Evolutionary conservation across 192 early-diverging fungal genomes (phyloP).

Genomic region (Coemansia sp.): DNA sequence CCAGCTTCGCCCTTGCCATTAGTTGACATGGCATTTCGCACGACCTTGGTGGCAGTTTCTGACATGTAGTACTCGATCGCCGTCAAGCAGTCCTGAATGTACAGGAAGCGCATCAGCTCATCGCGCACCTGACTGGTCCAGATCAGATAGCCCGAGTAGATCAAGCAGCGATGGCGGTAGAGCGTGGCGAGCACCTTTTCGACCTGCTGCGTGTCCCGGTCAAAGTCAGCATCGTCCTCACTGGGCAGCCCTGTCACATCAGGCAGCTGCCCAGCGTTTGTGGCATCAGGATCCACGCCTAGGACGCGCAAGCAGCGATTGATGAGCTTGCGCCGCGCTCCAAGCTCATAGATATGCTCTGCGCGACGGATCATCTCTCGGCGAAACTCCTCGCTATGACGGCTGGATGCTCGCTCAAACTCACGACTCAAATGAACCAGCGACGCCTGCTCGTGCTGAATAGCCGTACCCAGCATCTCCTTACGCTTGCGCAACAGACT

Average conservation of each 20-base stretch:
- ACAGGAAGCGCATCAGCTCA: conserved; percentile 73
- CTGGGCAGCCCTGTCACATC: not conserved
- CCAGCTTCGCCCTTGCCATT: conserved; percentile 1
- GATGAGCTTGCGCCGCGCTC: conserved; percentile 53
- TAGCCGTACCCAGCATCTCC: conserved; percentile 48
- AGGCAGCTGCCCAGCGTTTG: not conserved
- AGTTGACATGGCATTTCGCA: conserved; percentile 61
- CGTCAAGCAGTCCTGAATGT: conserved; percentile 68
- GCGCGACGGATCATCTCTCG: conserved; percentile 42
- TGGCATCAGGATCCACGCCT: conserved; percentile 23
- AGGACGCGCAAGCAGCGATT: conserved; percentile 53
- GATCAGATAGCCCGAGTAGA: conserved; percentile 81
- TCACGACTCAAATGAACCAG: conserved; percentile 42
- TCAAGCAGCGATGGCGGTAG: conserved; percentile 77
- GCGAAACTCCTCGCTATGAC: conserved; percentile 41
- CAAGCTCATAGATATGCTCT: conserved; percentile 57
- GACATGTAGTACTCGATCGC: conserved; percentile 84
- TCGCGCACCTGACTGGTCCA: conserved; percentile 90
- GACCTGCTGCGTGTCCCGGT: conserved; percentile 50
- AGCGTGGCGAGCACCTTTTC: conserved; percentile 53
- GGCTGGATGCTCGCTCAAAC: conserved; percentile 46
- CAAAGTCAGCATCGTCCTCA: conserved; percentile 25
- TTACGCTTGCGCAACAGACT: conserved; percentile 52
- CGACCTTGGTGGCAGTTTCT: conserved; percentile 76
- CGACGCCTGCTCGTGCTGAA: conserved; percentile 43